Evolutionary conservation across 768 basidiomycete genomes (phyloP).

Genomic region (Lyophyllum atratum): DNA sequence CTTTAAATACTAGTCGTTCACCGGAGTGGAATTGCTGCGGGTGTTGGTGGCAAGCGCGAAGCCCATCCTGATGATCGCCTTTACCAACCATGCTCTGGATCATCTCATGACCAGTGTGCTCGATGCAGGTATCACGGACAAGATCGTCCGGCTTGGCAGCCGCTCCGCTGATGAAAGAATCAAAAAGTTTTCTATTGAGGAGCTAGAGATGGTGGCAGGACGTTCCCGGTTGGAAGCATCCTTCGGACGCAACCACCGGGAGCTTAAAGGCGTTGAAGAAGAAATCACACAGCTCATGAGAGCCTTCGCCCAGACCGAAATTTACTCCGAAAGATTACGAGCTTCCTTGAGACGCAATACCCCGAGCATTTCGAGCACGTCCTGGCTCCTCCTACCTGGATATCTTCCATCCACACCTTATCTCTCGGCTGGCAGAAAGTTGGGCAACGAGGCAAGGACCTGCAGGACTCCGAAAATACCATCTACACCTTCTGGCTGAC

Average conservation of each 20-base stretch:
- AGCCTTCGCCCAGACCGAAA: conserved; percentile 32
- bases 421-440: conserved; percentile 35
- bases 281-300: conserved; percentile 51
- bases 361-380: conserved; percentile 51
- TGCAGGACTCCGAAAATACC: conserved; percentile 26
- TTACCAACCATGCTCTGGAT: conserved; percentile 81
- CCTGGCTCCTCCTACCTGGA: conserved; percentile 48
- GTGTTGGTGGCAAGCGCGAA: conserved; percentile 54
- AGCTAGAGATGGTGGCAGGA: conserved; percentile 47
- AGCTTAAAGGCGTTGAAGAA: conserved; percentile 46
- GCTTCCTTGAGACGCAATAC: conserved; percentile 44
- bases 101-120: conserved; percentile 68
- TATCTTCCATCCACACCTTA: conserved; percentile 23
- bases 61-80: conserved; percentile 59
- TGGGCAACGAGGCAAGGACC: conserved; percentile 21
- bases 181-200: conserved; percentile 60
- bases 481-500: conserved; percentile 55
- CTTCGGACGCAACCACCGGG: conserved; percentile 31
- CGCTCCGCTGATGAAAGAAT: conserved; percentile 62
- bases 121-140: conserved; percentile 61
- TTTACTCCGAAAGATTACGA: conserved; percentile 37
- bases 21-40: conserved; percentile 68
- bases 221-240: conserved; percentile 41
- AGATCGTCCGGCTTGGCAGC: conserved; percentile 71
- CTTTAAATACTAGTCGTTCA: conserved; percentile 50